Conservation (phyloP, 23 red algal genomes). For the Agarophyton chilense region DNA sequence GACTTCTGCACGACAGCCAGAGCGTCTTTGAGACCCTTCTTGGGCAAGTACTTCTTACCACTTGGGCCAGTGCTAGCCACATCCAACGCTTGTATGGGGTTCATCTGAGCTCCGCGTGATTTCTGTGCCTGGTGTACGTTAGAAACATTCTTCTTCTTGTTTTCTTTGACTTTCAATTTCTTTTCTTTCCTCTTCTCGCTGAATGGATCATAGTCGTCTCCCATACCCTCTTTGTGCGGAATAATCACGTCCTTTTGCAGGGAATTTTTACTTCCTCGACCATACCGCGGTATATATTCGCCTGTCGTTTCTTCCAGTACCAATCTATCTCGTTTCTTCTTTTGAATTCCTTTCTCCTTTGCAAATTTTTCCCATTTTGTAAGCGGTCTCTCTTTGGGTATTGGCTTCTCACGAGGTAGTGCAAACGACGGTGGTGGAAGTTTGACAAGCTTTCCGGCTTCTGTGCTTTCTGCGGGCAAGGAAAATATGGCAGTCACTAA, state of each 20-base stretch:
- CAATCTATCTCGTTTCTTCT: constrained; percentile 89
- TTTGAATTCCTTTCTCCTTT: constrained; percentile 82
- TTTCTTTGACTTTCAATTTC: constrained; percentile 54
- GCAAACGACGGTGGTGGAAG: constrained; percentile 54
- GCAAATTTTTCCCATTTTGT: constrained; percentile 96
- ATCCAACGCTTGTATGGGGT: constrained; percentile 70
- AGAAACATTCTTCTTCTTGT: constrained; percentile 40
- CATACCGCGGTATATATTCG: constrained; percentile 78
- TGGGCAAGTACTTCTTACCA: constrained; percentile 45
- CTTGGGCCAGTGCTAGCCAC: constrained; percentile 32
- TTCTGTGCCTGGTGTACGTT: constrained; percentile 32
- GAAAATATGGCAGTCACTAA: constrained; percentile 63
- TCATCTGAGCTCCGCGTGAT: neutral
- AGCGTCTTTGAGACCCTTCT: constrained; percentile 48
- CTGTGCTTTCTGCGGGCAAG: constrained; percentile 21
- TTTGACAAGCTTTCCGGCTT: constrained; percentile 59
- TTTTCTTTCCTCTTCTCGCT: constrained; percentile 33
- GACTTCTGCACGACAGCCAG: constrained; percentile 61
- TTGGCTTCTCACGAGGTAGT: constrained; percentile 89
- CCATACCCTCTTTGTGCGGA: constrained; percentile 76
- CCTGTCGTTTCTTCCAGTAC: constrained; percentile 77
- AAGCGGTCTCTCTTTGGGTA: constrained; percentile 61
- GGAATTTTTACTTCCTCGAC: constrained; percentile 61
- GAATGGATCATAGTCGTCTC: constrained; percentile 61
- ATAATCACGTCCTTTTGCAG: constrained; percentile 39